These are phyloP conservation scores for Urochloa ruziziensis DNA, from an alignment of 176 grass and related monocot genomes.

Conservation along the genomic window DNA sequence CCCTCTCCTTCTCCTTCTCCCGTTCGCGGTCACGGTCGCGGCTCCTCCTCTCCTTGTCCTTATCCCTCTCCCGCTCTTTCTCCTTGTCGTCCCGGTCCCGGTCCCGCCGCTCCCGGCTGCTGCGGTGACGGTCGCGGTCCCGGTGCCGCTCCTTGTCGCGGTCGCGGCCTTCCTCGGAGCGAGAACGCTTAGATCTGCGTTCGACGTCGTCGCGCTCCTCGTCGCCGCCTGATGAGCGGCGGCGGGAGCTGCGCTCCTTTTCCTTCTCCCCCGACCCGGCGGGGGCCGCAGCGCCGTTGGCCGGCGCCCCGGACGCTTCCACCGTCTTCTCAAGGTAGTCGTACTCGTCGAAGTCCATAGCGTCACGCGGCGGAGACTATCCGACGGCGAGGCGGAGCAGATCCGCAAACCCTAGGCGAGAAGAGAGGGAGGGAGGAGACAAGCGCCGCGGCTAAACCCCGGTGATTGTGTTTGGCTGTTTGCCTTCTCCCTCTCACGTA, in stretches of 20 bases:
- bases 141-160: conserved; percentile 34
- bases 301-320: conserved; percentile 35
- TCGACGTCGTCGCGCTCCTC: conserved; percentile 55
- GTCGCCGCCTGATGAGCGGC: conserved; percentile 45
- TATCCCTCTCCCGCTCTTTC: conserved; percentile 35
- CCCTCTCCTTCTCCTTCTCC: conserved; percentile 38
- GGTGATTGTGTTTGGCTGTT: not conserved
- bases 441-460: conserved; percentile 20
- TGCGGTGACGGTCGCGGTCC: conserved; percentile 50
- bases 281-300: conserved; percentile 45
- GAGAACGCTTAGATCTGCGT: conserved; percentile 63
- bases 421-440: not conserved
- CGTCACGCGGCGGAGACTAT: not conserved
- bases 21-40: conserved; percentile 37
- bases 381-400: not conserved
- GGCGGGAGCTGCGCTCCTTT: conserved; percentile 61
- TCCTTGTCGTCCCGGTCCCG: conserved; percentile 46
- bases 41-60: conserved; percentile 52
- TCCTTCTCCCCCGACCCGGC: conserved; percentile 54
- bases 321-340: conserved; percentile 97
- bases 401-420: conserved; percentile 44
- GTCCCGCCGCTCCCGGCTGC: conserved; percentile 54
- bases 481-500: too few species aligned
- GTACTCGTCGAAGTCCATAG: conserved; percentile 92
- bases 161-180: conserved; percentile 56